A percentile compares a stretch with the other conserved stretches of the same genome.
Conservation (phyloP, 768 basidiomycete genomes). For the Lactarius psammicola region DNA sequence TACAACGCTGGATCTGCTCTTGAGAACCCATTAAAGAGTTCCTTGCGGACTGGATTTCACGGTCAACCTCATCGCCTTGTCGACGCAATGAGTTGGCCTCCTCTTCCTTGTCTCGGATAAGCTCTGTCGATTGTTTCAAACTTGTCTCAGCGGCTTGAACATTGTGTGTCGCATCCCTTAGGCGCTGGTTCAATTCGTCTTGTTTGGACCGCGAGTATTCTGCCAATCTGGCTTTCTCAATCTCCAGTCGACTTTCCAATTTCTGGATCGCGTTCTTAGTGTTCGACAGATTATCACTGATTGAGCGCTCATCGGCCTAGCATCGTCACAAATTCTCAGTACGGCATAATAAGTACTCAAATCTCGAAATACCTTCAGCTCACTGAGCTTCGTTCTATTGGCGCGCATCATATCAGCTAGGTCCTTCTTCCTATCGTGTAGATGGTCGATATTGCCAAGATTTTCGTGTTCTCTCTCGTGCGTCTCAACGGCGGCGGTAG, state of each 20-base stretch:
- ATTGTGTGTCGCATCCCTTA: constrained; percentile 46
- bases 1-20: constrained; percentile 49
- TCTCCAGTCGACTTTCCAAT: constrained; percentile 18
- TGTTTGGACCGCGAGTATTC: constrained; percentile 59
- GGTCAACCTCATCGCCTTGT: constrained; percentile 41
- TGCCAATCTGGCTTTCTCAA: constrained; percentile 26
- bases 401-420: constrained; percentile 47
- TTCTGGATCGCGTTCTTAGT: constrained; percentile 22
- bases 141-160: constrained; percentile 16
- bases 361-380: constrained; percentile 26
- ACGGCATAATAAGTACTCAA: neutral
- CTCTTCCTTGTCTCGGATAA: constrained; percentile 8
- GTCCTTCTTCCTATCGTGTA: constrained; percentile 41
- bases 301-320: constrained; percentile 22
- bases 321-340: neutral
- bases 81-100: constrained; percentile 4
- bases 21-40: constrained; percentile 47
- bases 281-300: constrained; percentile 16
- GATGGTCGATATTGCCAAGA: constrained; percentile 48
- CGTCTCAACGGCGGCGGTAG: constrained; percentile 39
- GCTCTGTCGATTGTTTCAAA: constrained; percentile 11
- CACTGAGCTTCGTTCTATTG: constrained; percentile 54
- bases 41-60: constrained; percentile 36
- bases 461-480: constrained; percentile 42
- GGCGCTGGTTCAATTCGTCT: constrained; percentile 52